Conservation (phyloP, 768 basidiomycete species). For the Russula sp. region DNA sequence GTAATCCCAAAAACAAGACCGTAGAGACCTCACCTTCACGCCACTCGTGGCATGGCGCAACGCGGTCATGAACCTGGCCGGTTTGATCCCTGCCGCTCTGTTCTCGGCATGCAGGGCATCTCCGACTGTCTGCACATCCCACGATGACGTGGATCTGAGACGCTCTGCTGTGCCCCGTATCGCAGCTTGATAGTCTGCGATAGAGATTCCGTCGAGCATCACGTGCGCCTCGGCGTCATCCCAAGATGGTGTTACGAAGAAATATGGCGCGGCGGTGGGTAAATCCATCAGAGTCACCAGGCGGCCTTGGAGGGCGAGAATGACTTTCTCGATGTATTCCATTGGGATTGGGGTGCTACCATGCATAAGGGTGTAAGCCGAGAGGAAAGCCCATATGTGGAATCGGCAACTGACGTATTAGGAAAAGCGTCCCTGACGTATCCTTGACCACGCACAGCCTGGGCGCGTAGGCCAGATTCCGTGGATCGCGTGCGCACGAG, state of each 20-base stretch:
- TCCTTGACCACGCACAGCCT: conserved; percentile 50
- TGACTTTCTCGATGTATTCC: conserved; percentile 17
- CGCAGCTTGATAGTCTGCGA: conserved; percentile 37
- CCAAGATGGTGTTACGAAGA: conserved; percentile 70
- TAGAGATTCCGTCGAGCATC: conserved; percentile 43
- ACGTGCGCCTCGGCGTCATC: conserved; percentile 45
- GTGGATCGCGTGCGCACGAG: conserved; percentile 51
- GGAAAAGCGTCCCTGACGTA: conserved; percentile 55
- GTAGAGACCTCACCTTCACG: conserved; percentile 52
- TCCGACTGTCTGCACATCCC: conserved; percentile 36
- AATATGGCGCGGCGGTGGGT: conserved; percentile 59
- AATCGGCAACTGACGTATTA: conserved; percentile 39
- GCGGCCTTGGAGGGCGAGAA: conserved; percentile 51
- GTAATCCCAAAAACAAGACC: not conserved
- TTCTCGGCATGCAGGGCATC: conserved; percentile 42
- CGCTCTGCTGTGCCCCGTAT: conserved; percentile 31
- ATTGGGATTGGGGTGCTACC: not conserved
- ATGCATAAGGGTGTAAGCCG: not conserved
- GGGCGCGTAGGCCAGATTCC: conserved; percentile 43
- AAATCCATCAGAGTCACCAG: conserved; percentile 68
- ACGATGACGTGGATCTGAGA: conserved; percentile 31
- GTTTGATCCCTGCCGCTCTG: conserved; percentile 35
- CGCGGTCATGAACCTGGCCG: conserved; percentile 60
- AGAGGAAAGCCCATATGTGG: not conserved
- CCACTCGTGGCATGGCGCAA: conserved; percentile 77